Evolutionary conservation across 2,329 filamentous ascomycete species (phyloP).

Genomic region (Cytospora paraplurivora): DNA sequence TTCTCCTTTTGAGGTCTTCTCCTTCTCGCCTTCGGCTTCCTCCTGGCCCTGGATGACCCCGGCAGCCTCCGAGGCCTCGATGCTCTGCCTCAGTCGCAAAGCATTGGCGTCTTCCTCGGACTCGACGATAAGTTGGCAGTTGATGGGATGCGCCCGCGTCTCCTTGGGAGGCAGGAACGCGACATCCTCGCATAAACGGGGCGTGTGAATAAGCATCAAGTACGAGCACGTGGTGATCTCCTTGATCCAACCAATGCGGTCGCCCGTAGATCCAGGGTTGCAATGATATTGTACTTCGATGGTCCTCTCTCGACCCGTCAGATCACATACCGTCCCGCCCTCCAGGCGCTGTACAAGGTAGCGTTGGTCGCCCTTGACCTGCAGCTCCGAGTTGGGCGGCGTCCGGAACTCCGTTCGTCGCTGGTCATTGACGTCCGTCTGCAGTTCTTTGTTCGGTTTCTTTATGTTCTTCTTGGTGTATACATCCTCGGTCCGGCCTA

Average conservation of each 20-base stretch:
- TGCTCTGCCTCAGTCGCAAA: slow-evolving; percentile 41
- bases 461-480: slow-evolving; percentile 35
- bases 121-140: slow-evolving; percentile 70
- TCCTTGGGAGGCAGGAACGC: slow-evolving; percentile 83
- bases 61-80: slow-evolving; percentile 42
- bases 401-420: slow-evolving; percentile 27
- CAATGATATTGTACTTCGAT: slow-evolving; percentile 84
- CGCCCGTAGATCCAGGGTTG: slow-evolving; percentile 69
- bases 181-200: slow-evolving; percentile 82
- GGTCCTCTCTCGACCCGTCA: slow-evolving; percentile 78
- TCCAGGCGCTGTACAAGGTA: slow-evolving; percentile 83
- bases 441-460: slow-evolving; percentile 35
- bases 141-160: slow-evolving; percentile 74
- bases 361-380: slow-evolving; percentile 79
- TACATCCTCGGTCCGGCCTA: slow-evolving; percentile 58
- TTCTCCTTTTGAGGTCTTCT: slow-evolving; percentile 14
- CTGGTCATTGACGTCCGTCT: slow-evolving; percentile 35
- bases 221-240: slow-evolving; percentile 90
- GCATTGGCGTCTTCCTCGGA: slow-evolving; percentile 51
- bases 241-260: slow-evolving; percentile 90
- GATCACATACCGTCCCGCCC: slow-evolving; percentile 80
- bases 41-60: slow-evolving; percentile 32
- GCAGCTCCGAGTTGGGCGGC: slow-evolving; percentile 63
- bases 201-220: slow-evolving; percentile 89
- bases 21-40: slow-evolving; percentile 25